Conservation (phyloP, 441 rosid species). For the Capsella rubella region DNA sequence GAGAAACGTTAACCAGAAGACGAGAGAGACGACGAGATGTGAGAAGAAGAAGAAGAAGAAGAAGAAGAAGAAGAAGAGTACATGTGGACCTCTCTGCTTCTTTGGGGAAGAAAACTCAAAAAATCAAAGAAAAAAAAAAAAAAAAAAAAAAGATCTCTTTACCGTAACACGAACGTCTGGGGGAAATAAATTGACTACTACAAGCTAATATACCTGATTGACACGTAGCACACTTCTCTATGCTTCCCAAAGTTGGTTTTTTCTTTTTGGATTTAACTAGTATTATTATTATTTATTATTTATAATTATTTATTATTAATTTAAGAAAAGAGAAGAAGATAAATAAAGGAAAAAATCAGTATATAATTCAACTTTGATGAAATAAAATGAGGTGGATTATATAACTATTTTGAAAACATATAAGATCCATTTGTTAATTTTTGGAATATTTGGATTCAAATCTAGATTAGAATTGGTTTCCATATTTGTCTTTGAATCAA, state of each 20-base stretch:
- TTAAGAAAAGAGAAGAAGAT: no score
- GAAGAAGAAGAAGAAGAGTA: no score
- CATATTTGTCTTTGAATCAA: neutral
- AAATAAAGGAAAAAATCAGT: no score
- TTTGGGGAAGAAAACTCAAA: no score
- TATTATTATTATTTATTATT: neutral
- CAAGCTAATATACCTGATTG: slow-evolving; percentile 10
- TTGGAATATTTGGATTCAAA: neutral
- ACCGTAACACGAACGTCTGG: slow-evolving; percentile 74
- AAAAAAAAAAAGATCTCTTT: slow-evolving; percentile 3
- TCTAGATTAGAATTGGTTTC: neutral
- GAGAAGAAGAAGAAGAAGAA: no score
- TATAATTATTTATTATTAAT: no score
- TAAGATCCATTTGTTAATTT: neutral
- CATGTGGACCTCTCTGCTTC: no score
- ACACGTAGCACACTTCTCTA: slow-evolving; percentile 49
- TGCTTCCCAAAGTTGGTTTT: slow-evolving; percentile 48
- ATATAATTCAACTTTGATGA: neutral
- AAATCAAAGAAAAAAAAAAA: no score
- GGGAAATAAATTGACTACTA: neutral
- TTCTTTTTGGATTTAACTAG: slow-evolving; percentile 42
- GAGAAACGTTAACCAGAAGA: no score
- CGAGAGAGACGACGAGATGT: no score
- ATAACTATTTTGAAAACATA: no score
- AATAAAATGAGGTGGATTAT: no score